These are phyloP conservation scores for Vigna reflexopilosa DNA, from an alignment of 306 rosid genomes.

Conservation along the genomic window DNA sequence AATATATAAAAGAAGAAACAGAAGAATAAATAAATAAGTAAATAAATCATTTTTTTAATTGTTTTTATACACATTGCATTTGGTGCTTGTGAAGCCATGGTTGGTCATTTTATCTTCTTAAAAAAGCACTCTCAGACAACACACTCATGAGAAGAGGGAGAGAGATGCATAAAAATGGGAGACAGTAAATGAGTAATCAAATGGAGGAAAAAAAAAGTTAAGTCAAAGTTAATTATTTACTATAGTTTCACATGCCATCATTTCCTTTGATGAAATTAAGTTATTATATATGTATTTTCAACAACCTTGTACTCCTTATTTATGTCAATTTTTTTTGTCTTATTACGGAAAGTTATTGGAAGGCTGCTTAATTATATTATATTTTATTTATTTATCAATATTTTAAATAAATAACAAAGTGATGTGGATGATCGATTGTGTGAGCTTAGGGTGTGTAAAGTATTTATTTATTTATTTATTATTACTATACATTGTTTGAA, in stretches of 20 bases:
- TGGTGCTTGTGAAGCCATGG: neutral
- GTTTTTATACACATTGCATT: too few species aligned
- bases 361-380: too few species aligned
- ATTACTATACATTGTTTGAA: neutral
- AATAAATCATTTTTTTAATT: neutral
- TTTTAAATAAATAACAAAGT: too few species aligned
- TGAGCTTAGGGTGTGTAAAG: neutral
- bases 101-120: neutral
- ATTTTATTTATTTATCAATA: too few species aligned
- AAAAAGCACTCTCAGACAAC: neutral
- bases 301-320: neutral
- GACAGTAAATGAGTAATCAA: constrained; percentile 12
- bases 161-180: constrained; percentile 9
- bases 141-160: constrained; percentile 8
- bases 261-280: constrained; percentile 1
- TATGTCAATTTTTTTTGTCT: neutral
- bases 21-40: neutral
- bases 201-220: neutral
- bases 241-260: neutral
- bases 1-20: neutral
- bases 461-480: neutral
- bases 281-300: neutral
- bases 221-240: constrained; percentile 14
- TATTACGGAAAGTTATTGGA: too few species aligned
- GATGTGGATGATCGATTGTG: neutral